These are phyloP conservation scores for Sphaerulina vaccinii DNA, from an alignment of 2,329 filamentous ascomycete species.

Conservation along the genomic window DNA sequence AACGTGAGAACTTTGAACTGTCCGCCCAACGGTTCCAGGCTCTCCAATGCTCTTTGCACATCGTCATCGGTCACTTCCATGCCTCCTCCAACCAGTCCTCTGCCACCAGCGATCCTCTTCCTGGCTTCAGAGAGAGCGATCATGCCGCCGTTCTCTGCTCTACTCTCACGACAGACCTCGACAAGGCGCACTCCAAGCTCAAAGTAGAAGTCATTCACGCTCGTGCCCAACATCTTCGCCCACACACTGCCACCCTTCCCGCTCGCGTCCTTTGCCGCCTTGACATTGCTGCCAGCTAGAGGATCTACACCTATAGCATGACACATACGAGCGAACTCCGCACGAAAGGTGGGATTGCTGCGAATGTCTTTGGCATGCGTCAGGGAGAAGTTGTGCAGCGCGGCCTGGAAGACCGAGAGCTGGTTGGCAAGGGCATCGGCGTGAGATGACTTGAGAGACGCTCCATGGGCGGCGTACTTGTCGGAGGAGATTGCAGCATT, in stretches of 20 bases:
- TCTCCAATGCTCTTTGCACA: conserved; percentile 82
- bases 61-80: conserved; percentile 87
- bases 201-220: conserved; percentile 98
- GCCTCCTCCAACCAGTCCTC: conserved; percentile 73
- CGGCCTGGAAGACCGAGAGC: conserved; percentile 90
- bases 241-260: conserved; percentile 69
- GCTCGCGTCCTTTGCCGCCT: conserved; percentile 39
- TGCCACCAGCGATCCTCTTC: conserved; percentile 69
- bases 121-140: conserved; percentile 80
- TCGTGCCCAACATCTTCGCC: conserved; percentile 86
- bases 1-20: conserved; percentile 83
- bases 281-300: conserved; percentile 58
- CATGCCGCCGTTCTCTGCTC: conserved; percentile 87
- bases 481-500: conserved; percentile 79
- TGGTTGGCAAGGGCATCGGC: conserved; percentile 85
- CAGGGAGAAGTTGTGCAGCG: conserved; percentile 91
- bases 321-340: conserved; percentile 98
- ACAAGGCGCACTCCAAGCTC: conserved; percentile 94
- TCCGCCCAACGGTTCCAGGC: conserved; percentile 80
- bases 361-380: conserved; percentile 96
- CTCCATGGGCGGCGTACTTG: conserved; percentile 88
- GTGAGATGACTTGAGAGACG: conserved; percentile 78
- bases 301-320: conserved; percentile 95
- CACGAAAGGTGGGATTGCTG: conserved; percentile 89
- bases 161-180: conserved; percentile 82